Conservation (phyloP, 2,329 filamentous ascomycete genomes). For the Phaeosphaeria sp. region DNA sequence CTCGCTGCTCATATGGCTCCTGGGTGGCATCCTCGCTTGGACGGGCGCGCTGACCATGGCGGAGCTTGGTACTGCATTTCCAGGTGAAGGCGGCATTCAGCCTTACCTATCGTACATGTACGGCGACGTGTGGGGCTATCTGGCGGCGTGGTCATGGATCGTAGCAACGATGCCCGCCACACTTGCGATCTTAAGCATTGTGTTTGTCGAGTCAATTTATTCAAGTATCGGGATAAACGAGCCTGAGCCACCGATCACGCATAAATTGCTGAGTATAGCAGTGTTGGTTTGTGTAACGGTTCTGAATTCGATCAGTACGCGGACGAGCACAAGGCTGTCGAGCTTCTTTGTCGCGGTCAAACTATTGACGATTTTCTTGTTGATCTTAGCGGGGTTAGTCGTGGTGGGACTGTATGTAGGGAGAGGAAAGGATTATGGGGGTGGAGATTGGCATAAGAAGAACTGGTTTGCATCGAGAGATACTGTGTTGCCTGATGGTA, state of each 20-base stretch:
- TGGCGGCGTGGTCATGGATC: constrained; percentile 71
- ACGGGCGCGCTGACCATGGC: constrained; percentile 68
- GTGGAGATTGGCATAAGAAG: constrained; percentile 41
- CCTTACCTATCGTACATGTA: constrained; percentile 68
- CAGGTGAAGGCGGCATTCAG: constrained; percentile 69
- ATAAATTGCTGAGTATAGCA: constrained; percentile 49
- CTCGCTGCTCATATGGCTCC: constrained; percentile 65
- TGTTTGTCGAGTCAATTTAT: constrained; percentile 59
- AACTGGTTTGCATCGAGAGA: constrained; percentile 42
- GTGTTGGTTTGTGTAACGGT: constrained; percentile 49
- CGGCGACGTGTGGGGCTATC: constrained; percentile 66
- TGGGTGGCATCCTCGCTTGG: constrained; percentile 69
- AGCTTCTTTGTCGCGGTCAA: constrained; percentile 50
- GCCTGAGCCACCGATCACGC: constrained; percentile 53
- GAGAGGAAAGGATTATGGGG: constrained; percentile 38
- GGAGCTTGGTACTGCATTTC: constrained; percentile 69
- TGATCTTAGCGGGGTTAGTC: constrained; percentile 45
- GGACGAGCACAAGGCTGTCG: constrained; percentile 48
- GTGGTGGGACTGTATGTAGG: constrained; percentile 38
- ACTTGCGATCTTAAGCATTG: constrained; percentile 68
- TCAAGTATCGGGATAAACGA: constrained; percentile 64
- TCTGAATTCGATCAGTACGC: constrained; percentile 54
- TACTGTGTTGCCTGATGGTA: constrained; percentile 36
- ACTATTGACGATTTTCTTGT: constrained; percentile 40
- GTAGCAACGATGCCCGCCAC: constrained; percentile 70